phyloP scores from a whole-genome alignment of 2,329 filamentous ascomycete species.

The Peltaster fructicola region DNA sequence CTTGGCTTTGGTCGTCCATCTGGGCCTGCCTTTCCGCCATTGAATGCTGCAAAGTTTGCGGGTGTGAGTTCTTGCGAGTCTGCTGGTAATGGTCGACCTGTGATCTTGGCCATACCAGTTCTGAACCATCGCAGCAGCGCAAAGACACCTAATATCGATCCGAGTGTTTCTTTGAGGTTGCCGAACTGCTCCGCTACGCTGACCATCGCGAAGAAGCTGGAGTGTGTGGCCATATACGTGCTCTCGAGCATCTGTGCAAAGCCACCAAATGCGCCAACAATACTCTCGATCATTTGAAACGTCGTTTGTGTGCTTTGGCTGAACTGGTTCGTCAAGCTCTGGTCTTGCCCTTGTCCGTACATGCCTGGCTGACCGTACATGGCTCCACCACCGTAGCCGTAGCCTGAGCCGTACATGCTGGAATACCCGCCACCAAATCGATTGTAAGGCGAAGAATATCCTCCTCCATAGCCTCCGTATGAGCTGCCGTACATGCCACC shows the following conservation, averaged over 20 bases:
- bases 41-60: conserved; percentile 76
- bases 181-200: conserved; percentile 95
- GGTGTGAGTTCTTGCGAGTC: conserved; percentile 78
- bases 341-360: conserved; percentile 57
- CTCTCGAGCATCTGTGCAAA: conserved; percentile 99
- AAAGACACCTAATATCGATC: conserved; percentile 87
- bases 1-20: conserved; percentile 61
- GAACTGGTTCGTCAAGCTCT: conserved; percentile 89
- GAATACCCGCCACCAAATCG: conserved; percentile 7
- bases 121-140: conserved; percentile 89
- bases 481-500: conserved; percentile 30
- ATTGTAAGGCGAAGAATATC: conserved; percentile 1
- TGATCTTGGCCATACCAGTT: conserved; percentile 78
- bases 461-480: conserved; percentile 19
- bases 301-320: conserved; percentile 89
- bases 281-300: conserved; percentile 95
- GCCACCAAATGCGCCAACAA: conserved; percentile 89
- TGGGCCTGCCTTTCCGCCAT: conserved; percentile 39
- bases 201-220: conserved; percentile 97
- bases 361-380: conserved; percentile 31
- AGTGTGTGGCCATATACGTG: conserved; percentile 98
- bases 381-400: conserved; percentile 16
- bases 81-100: conserved; percentile 74
- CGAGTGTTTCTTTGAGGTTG: conserved; percentile 79
- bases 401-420: conserved; percentile 15